Conservation (phyloP, 2,329 filamentous ascomycete species). For the Stromatinia cepivora region DNA sequence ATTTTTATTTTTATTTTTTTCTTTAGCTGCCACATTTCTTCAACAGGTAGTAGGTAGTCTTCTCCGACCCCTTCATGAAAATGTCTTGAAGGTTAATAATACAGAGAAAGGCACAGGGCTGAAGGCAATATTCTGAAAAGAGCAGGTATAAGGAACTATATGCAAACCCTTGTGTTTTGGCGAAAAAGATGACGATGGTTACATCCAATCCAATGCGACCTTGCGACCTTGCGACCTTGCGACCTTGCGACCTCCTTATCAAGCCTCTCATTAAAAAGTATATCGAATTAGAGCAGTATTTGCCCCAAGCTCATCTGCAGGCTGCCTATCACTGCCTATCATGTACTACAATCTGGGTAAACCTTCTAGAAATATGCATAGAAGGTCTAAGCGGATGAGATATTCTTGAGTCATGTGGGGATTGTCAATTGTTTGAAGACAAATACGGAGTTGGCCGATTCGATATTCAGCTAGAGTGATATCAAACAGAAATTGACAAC, state of each 20-base stretch:
- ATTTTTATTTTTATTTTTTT: neutral
- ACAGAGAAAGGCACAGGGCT: conserved; percentile 8
- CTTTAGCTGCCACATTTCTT: neutral
- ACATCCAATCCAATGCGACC: neutral
- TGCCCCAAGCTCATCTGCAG: conserved; percentile 15
- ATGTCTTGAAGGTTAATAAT: neutral
- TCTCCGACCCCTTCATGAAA: neutral
- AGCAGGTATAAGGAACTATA: neutral
- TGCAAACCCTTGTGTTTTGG: conserved; percentile 3
- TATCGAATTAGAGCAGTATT: neutral
- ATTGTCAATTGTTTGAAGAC: neutral
- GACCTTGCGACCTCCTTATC: neutral
- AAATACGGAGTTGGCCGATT: conserved; percentile 11
- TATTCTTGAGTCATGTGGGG: conserved; percentile 7
- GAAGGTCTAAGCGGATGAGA: conserved; percentile 16
- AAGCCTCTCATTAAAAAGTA: neutral
- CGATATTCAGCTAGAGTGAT: neutral
- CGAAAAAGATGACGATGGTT: conserved; percentile 10
- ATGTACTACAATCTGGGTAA: neutral
- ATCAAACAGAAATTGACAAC: neutral
- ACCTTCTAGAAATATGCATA: conserved; percentile 11
- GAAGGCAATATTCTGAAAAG: conserved; percentile 8
- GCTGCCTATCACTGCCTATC: neutral
- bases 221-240: no score
- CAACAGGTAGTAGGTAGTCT: neutral